Base-by-base conservation (phyloP, 331 rosid genomes). In the Spiraea crenata region DNA sequence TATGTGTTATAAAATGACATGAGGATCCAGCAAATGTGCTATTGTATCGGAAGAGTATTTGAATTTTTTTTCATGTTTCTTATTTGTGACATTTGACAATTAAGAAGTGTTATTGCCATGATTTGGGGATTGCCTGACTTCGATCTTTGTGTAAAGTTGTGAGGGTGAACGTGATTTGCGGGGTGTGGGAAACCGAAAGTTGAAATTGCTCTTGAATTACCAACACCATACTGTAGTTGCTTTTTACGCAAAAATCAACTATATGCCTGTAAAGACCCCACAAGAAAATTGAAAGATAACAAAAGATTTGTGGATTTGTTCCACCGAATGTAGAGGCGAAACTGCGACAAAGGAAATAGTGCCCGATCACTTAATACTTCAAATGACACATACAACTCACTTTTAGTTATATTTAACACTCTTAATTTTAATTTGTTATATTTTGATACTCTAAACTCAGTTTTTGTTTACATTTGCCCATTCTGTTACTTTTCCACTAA, bases 131-230 rank as follows among this genome's bases (percentile, higher is more conserved):
- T 25, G 3, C 70, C 15, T 4, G 61, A 38, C 6, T 67, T 52
- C 76, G 72, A 74, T 72, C 35, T 55, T 38, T 73, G 52, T 58
- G 60, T 3, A 45, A 69, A 20, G 39, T 34, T 39, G 63, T 44
- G n/a, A 25, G 7, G 56, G 1, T 57, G 48, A 54, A 80, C 87
- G 72, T 81, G 91, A 82, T 81, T 87, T 81, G 69, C 37, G 87
- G 87, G 77, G 9, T 7, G 46, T 7, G 71, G 57, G 52, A 72
- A 85, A 79, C 96, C 93, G 92, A 90, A 90, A 90, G 96, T 67
- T 69, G 72, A 15, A n/a, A n/a, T 11, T 63, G 54, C 71, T 63
- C 73, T 72, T 67, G 34, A 61, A 6, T 13, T 58, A 35, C 63
- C 2, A 0, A 35, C 42, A 40, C 42, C 0, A 16, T 14, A 13